phyloP scores from a whole-genome alignment of 1,284 basidiomycete species.

The Coniophora puteana region DNA sequence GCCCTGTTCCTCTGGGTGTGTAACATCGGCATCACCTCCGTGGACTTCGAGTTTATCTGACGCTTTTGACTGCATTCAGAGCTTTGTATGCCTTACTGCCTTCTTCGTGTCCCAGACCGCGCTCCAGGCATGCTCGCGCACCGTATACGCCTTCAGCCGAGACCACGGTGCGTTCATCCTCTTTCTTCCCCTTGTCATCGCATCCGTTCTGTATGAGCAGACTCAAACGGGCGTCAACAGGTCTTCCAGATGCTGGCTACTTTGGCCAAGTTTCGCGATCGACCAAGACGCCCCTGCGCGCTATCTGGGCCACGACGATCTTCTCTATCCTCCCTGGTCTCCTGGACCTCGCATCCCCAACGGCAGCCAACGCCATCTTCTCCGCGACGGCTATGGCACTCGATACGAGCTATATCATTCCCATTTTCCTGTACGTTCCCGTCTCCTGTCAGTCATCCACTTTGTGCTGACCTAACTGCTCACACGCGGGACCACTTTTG shows the following conservation, averaged over 20 bases:
- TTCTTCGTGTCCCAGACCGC: slow-evolving; percentile 85
- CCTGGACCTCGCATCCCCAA: slow-evolving; percentile 71
- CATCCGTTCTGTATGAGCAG: too few relatives aligned
- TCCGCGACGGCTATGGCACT: slow-evolving; percentile 73
- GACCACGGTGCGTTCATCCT: slow-evolving; percentile 62
- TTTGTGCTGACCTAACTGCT: not conserved
- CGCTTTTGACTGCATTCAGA: slow-evolving; percentile 28
- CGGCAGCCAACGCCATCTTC: slow-evolving; percentile 83
- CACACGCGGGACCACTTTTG: not conserved
- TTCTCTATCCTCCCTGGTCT: slow-evolving; percentile 73
- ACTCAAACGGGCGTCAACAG: slow-evolving; percentile 23
- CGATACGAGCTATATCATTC: slow-evolving; percentile 69
- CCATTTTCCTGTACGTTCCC: slow-evolving; percentile 50
- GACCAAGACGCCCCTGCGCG: slow-evolving; percentile 76
- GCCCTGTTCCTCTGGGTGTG: slow-evolving; percentile 74
- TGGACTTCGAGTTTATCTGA: not conserved
- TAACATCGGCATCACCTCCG: slow-evolving; percentile 9
- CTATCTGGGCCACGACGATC: slow-evolving; percentile 77
- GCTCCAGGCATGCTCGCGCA: slow-evolving; percentile 83
- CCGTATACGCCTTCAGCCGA: slow-evolving; percentile 86
- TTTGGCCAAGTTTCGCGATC: slow-evolving; percentile 66
- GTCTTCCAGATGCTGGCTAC: slow-evolving; percentile 76
- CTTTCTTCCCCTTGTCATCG: not conserved
- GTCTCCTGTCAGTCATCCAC: not conserved
- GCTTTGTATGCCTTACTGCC: slow-evolving; percentile 73